Evolutionary conservation across 495 filamentous ascomycete genomes (phyloP).

Genomic region (Penicillium bovifimosum): DNA sequence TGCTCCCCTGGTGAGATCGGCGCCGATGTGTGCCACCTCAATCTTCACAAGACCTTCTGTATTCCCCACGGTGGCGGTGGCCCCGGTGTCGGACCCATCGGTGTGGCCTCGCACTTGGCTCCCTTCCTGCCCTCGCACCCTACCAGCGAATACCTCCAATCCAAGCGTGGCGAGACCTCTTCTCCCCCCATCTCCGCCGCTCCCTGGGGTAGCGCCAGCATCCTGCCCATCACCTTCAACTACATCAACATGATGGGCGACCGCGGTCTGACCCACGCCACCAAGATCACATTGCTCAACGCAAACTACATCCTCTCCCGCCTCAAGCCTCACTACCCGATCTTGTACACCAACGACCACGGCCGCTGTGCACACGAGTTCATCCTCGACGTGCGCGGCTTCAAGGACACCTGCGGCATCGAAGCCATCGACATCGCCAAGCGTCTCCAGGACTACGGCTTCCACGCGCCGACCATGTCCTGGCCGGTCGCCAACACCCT

Average conservation of each 20-base stretch:
- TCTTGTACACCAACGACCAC: conserved; percentile 86
- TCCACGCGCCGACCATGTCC: conserved; percentile 97
- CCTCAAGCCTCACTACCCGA: conserved; percentile 81
- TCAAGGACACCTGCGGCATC: conserved; percentile 79
- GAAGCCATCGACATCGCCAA: conserved; percentile 98
- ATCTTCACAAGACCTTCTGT: conserved; percentile 99
- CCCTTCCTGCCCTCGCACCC: conserved; percentile 76
- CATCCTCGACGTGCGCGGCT: conserved; percentile 84
- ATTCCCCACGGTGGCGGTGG: conserved; percentile 97
- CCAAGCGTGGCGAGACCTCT: conserved; percentile 54
- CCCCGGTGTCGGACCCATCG: conserved; percentile 92
- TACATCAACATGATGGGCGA: conserved; percentile 98
- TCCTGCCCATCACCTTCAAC: conserved; percentile 94
- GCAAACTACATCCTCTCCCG: conserved; percentile 96
- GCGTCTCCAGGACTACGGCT: conserved; percentile 95
- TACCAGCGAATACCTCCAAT: conserved; percentile 47
- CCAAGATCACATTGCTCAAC: conserved; percentile 89
- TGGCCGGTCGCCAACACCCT: conserved; percentile 96
- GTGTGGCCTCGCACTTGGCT: conserved; percentile 76
- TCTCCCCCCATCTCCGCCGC: conserved; percentile 75
- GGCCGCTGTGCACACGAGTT: conserved; percentile 96
- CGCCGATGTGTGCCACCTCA: conserved; percentile 96
- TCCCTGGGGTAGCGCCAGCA: conserved; percentile 86
- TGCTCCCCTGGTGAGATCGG: conserved; percentile 97
- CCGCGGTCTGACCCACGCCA: conserved; percentile 86